These are phyloP conservation scores for Mycena rosella DNA, from an alignment of 768 basidiomycete species.

Conservation along the genomic window DNA sequence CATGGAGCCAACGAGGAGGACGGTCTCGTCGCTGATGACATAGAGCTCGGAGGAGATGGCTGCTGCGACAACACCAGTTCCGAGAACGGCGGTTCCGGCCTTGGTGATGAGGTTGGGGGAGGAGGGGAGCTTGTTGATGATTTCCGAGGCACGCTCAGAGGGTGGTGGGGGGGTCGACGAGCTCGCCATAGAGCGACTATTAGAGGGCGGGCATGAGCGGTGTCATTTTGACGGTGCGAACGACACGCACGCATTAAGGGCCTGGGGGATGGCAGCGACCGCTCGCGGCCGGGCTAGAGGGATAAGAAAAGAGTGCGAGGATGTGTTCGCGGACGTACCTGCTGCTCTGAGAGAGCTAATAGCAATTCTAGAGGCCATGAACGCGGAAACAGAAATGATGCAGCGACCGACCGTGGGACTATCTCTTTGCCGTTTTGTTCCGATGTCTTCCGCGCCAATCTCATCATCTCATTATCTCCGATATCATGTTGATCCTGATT, in stretches of 20 bases:
- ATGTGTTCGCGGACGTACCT: conserved; percentile 52
- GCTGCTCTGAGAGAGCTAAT: conserved; percentile 72
- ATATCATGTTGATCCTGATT: too few relatives aligned
- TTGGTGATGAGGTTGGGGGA: conserved; percentile 93
- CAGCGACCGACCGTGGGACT: not conserved
- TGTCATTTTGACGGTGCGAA: conserved; percentile 23
- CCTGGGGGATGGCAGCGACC: conserved; percentile 60
- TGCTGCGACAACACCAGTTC: conserved; percentile 88
- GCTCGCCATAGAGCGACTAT: conserved; percentile 78
- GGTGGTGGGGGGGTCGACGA: conserved; percentile 76
- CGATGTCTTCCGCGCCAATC: too few relatives aligned
- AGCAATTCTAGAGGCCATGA: conserved; percentile 81
- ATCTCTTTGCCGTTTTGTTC: too few relatives aligned
- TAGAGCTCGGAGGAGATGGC: conserved; percentile 98
- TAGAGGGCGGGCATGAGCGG: conserved; percentile 31
- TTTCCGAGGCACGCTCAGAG: conserved; percentile 87
- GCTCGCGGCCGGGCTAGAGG: conserved; percentile 67
- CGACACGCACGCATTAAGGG: conserved; percentile 60
- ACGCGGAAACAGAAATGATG: conserved; percentile 4
- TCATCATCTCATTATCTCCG: too few relatives aligned
- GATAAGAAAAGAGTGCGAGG: not conserved
- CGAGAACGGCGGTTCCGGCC: conserved; percentile 92
- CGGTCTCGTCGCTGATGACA: conserved; percentile 96
- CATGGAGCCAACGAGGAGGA: conserved; percentile 86
- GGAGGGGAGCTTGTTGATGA: conserved; percentile 89